A percentile compares a stretch with the other conserved stretches of the same genome.
phyloP scores from a whole-genome alignment of 306 rosid genomes.

The Canavalia gladiata region DNA sequence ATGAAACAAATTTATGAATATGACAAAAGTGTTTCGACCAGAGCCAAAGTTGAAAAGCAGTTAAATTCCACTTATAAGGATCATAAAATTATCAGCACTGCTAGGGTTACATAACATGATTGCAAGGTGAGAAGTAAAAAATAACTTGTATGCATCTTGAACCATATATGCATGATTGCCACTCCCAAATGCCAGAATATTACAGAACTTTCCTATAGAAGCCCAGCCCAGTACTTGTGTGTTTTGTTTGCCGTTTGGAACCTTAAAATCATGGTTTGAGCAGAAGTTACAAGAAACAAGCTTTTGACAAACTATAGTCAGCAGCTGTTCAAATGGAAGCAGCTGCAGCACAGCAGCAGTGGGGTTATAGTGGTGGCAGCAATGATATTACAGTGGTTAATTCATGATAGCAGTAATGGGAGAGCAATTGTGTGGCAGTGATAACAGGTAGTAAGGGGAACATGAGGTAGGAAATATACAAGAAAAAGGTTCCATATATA shows the following conservation, averaged over 20 bases:
- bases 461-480: background rate
- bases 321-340: background rate
- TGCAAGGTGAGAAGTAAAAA: conserved; percentile 16
- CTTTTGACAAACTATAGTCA: background rate
- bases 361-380: background rate
- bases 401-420: background rate
- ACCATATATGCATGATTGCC: background rate
- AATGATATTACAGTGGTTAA: background rate
- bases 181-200: conserved; percentile 25
- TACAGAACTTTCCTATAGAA: background rate
- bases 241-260: background rate
- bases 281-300: background rate
- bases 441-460: background rate
- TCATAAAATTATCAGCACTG: background rate
- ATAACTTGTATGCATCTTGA: conserved; percentile 19
- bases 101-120: conserved; percentile 4
- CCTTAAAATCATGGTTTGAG: conserved; percentile 8
- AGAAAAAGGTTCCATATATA: background rate
- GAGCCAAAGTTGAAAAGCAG: background rate
- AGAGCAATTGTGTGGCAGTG: background rate
- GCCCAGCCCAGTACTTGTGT: conserved; percentile 1
- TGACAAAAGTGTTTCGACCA: conserved; percentile 25
- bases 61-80: conserved; percentile 19
- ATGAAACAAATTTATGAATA: conserved; percentile 35
- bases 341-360: background rate